Evolutionary conservation across 108 stramenopile genomes (phyloP).

Genomic region (Nannochloropsis salina): DNA sequence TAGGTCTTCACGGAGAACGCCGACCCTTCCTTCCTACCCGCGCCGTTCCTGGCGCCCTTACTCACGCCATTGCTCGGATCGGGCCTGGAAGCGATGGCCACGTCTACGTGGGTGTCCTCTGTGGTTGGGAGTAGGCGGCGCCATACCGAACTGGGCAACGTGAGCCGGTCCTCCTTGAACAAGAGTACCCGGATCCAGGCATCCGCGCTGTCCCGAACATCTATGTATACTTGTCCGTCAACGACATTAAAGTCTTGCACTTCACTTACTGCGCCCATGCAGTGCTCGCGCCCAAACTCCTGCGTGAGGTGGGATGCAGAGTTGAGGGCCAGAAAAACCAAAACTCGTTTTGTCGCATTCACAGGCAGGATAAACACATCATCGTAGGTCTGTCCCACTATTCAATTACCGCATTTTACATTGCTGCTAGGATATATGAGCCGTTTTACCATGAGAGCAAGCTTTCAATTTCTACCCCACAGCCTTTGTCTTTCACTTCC

Average conservation of each 20-base stretch:
- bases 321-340: not conserved
- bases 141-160: constrained; percentile 26
- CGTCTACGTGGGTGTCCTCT: constrained; percentile 25
- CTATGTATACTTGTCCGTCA: constrained; percentile 30
- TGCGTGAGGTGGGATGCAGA: not conserved
- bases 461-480: too few relatives aligned
- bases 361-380: not conserved
- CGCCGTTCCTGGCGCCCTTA: not conserved
- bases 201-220: constrained; percentile 38
- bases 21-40: too few relatives aligned
- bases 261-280: not conserved
- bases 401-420: too few relatives aligned
- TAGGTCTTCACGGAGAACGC: not conserved
- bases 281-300: constrained; percentile 6
- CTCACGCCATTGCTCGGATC: constrained; percentile 13
- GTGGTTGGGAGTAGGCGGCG: constrained; percentile 25
- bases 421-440: too few relatives aligned
- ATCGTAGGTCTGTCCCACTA: too few relatives aligned
- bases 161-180: constrained; percentile 19
- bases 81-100: constrained; percentile 6
- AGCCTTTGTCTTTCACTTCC: too few relatives aligned
- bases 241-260: constrained; percentile 18
- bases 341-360: not conserved
- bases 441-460: too few relatives aligned
- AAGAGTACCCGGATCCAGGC: constrained; percentile 35